phyloP scores from a whole-genome alignment of 768 basidiomycete species.

The Gelatoporia subvermispora region DNA sequence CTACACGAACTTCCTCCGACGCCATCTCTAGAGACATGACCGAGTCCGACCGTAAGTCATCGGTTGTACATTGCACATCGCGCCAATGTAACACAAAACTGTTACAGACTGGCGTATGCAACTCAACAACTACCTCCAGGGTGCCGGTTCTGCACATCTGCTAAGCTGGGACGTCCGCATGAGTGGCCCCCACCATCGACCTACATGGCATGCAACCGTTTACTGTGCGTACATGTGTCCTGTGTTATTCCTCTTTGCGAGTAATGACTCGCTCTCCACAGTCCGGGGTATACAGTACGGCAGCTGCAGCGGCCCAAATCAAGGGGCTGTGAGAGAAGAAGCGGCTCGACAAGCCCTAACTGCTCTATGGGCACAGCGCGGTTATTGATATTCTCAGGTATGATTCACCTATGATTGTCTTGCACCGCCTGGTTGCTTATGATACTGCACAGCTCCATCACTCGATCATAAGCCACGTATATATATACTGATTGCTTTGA shows the following conservation, averaged over 20 bases:
- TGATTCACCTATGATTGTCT: no score
- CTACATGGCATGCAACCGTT: constrained; percentile 23
- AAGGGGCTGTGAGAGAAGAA: constrained; percentile 21
- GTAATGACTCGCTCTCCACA: constrained; percentile 1
- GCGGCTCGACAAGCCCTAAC: constrained; percentile 20
- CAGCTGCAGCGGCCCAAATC: constrained; percentile 11
- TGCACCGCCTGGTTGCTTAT: no score
- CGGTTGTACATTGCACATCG: not conserved
- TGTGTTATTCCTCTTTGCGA: not conserved
- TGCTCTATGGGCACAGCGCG: constrained; percentile 16
- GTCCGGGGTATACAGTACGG: constrained; percentile 25
- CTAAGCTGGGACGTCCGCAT: constrained; percentile 21
- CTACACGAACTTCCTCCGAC: not conserved
- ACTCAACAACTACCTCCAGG: constrained; percentile 28
- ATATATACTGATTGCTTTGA: no score
- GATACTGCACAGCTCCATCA: no score
- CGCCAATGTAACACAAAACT: not conserved
- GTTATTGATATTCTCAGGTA: not conserved
- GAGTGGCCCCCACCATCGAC: constrained; percentile 21
- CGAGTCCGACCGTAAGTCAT: constrained; percentile 13
- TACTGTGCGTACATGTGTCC: constrained; percentile 16
- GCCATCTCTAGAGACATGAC: not conserved
- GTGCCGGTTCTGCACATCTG: constrained; percentile 17
- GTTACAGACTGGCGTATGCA: constrained; percentile 25
- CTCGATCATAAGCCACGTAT: no score